Evolutionary conservation across 768 basidiomycete species (phyloP).

Genomic region (Lactarius hengduanensis): DNA sequence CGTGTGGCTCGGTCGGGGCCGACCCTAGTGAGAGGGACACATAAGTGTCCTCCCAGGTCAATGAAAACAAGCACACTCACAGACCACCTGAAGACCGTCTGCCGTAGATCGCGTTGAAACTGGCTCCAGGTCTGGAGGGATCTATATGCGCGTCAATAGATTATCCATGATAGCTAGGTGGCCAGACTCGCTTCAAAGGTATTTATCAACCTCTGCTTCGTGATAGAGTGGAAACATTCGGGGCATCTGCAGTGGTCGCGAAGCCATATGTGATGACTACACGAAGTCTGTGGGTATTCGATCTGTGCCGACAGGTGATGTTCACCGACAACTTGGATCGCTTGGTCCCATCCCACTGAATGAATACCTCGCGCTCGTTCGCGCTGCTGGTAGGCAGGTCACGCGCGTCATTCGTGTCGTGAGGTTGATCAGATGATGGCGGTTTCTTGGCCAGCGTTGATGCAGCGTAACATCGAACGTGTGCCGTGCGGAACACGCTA

Average conservation of each 20-base stretch:
- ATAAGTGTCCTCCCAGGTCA: not conserved
- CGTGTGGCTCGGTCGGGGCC: constrained; percentile 60
- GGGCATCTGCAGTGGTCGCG: constrained; percentile 91
- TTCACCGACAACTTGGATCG: constrained; percentile 76
- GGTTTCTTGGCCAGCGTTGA: not conserved
- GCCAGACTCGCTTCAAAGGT: constrained; percentile 66
- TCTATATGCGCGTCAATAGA: constrained; percentile 44
- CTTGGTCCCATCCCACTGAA: constrained; percentile 69
- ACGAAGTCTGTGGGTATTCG: constrained; percentile 1
- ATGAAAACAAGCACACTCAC: constrained; percentile 42
- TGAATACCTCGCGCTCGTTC: constrained; percentile 58
- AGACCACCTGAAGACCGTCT: constrained; percentile 71
- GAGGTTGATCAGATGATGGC: not conserved
- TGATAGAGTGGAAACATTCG: constrained; percentile 80
- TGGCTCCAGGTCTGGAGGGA: constrained; percentile 72
- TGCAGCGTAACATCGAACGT: not conserved
- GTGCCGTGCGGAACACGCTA: not conserved
- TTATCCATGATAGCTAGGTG: not conserved
- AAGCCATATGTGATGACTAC: constrained; percentile 87
- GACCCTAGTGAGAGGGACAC: constrained; percentile 37
- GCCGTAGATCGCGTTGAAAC: constrained; percentile 50
- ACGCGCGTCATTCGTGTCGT: not conserved
- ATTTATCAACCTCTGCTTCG: constrained; percentile 86
- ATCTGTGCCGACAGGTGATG: constrained; percentile 4
- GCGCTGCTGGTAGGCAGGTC: constrained; percentile 41